Evolutionary conservation across 495 filamentous ascomycete species (phyloP), one percentile per base, ranked within the genome.

Genomic region (Neurospora sp.): DNA sequence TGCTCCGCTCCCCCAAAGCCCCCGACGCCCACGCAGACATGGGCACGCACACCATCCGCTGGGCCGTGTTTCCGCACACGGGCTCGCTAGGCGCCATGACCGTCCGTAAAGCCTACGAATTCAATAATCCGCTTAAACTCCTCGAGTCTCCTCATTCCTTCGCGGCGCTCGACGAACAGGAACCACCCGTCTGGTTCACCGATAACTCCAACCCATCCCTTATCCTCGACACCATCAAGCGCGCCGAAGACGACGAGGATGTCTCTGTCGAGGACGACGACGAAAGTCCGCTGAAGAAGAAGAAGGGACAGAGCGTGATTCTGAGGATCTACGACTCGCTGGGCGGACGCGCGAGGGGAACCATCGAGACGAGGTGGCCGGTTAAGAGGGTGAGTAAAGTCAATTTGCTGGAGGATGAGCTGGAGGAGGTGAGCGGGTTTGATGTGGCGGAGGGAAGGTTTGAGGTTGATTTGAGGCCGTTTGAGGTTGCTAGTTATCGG

Each of bases 11-110:
- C 54, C 93, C 96, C n/a, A 99, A 98, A 78, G 96, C 96, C 0
- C 96, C 96, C 23, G 96, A 99, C 79, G 94, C 91, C 14, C 90
- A 98, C 78, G 96, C 96, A 71, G 96, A 99, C 82, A 99, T 99
- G 96, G 95, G 94, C 42, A 87, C 87, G 40, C 96, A 99, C 81
- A 84, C 85, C 76, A 93, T 98, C 78, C 92, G 92, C 73, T 99
- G 96, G 85, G 96, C 93, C 9, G 94, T 99, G 72, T 83, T 97
- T 41, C 96, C 96, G 14, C 96, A 99, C 78, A 75, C 85, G 18
- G 94, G 95, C 5, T 78, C 82, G 0, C 85, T 98, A 5, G 88
- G 90, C 66, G 81, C 88, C 39, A 87, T 87, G 62, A 97, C 93
- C 1, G 88, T 99, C 69, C 90, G 92, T 41, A 91, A 92, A 23